Base-by-base conservation (phyloP, 2,329 filamentous ascomycete genomes). In the Botrytis pseudocinerea region DNA sequence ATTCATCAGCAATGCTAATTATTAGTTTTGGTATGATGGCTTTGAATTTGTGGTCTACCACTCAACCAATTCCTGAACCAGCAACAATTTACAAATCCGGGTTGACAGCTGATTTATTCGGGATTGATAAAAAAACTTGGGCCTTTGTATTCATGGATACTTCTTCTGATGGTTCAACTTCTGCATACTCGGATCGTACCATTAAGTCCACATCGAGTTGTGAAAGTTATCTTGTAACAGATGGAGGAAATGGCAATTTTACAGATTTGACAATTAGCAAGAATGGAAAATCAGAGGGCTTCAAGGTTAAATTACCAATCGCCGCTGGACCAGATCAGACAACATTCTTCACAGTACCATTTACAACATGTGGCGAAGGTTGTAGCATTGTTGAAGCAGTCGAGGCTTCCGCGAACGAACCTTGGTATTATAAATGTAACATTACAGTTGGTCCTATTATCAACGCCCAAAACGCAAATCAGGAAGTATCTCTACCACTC, bases 371-470 rank as follows among this genome's bases (percentile, higher is more conserved):
- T 46, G 54, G 57, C 25, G 42, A 63, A 54, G 57, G 63, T 25
- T 74, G 70, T 18, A 69, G 69, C 40, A 60, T 62, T 32, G 75
- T 83, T n/a, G 71, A 74, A 8, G 82, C 78, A 12, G 81, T 84
- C n/a, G 82, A 83, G 64, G 79, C 82, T 2, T 81, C 81, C 0
- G 35, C 16, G 0, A 9, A 20, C n/a, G 40, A 63, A 10, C 61
- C 40, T 63, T 32, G 61, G n/a, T 63, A 44, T 16, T 44, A 63
- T 32, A n/a, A 32, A 63, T 63, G 25, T 48, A 32, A 76, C 62
- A 81, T 10, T 70, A 83, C 22, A 76, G 75, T 8, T 35, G n/a
- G 61, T 1, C 18, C 22, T 54, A n/a, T 66, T n/a, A 22, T 48
- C 16, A 57, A 66, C 38, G 61, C 42, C 8, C 63, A 4, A 20